Conservation (phyloP, 2,329 filamentous ascomycete genomes). For the Cercospora zeina region DNA sequence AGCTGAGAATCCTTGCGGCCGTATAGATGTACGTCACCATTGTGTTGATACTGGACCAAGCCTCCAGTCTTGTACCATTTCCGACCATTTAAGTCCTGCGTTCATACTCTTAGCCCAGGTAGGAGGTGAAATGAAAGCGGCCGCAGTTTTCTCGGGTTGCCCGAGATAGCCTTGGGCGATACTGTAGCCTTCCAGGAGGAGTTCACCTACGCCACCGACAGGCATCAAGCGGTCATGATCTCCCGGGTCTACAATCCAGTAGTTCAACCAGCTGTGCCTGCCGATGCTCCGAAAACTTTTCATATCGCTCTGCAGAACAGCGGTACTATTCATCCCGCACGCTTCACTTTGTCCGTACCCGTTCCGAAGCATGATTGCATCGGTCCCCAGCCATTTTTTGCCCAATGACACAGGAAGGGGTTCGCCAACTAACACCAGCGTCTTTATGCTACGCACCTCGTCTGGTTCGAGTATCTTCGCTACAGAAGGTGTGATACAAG, state of each 20-base stretch:
- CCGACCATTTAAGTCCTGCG: not conserved
- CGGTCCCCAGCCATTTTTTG: not conserved
- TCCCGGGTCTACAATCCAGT: not conserved
- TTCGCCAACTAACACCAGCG: not conserved
- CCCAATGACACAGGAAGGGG: not conserved
- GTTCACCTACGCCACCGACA: not conserved
- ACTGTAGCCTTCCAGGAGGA: not conserved
- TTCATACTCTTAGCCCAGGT: not conserved
- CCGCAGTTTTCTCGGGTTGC: not conserved
- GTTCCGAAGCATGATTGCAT: not conserved
- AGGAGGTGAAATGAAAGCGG: not conserved
- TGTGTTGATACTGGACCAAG: not conserved
- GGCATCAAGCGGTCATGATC: not conserved
- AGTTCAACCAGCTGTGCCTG: not conserved
- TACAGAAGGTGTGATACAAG: not conserved
- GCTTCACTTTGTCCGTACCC: not conserved
- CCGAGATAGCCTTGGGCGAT: not conserved
- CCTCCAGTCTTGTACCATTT: not conserved
- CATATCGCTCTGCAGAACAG: not conserved
- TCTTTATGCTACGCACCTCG: not conserved
- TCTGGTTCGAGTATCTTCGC: not conserved
- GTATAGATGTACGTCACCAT: not conserved
- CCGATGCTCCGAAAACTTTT: not conserved
- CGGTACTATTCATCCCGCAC: not conserved
- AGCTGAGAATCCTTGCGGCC: not conserved